These are phyloP conservation scores for Staphylotrichum tortipilum DNA, from an alignment of 495 filamentous ascomycete genomes.

Conservation along the genomic window DNA sequence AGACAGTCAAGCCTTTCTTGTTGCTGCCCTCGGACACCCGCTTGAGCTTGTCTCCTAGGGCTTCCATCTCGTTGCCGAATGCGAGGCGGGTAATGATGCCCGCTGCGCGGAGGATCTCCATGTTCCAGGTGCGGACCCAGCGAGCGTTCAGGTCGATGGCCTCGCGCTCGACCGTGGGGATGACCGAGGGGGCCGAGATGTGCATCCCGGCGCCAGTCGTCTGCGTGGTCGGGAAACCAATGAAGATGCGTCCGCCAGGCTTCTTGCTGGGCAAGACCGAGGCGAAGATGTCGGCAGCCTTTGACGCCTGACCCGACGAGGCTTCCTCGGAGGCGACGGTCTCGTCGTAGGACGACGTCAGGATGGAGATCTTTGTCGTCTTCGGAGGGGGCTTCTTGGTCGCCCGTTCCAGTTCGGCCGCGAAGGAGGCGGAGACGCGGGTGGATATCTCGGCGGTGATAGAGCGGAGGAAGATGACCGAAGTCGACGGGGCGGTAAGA, in stretches of 20 bases:
- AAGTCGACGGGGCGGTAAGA: slow-evolving; percentile 53
- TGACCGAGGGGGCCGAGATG: slow-evolving; percentile 96
- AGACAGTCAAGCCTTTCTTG: slow-evolving; percentile 29
- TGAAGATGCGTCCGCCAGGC: slow-evolving; percentile 77
- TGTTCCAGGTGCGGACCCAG: slow-evolving; percentile 89
- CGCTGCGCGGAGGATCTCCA: slow-evolving; percentile 85
- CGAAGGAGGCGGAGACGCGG: slow-evolving; percentile 55
- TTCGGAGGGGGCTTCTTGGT: slow-evolving; percentile 96
- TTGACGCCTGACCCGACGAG: slow-evolving; percentile 35
- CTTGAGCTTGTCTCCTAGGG: slow-evolving; percentile 52
- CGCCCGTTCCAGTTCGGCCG: slow-evolving; percentile 83
- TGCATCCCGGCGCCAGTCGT: slow-evolving; percentile 91
- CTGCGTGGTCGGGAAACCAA: slow-evolving; percentile 94
- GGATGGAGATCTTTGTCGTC: slow-evolving; percentile 68
- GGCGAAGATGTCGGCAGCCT: slow-evolving; percentile 67
- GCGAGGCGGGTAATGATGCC: slow-evolving; percentile 85
- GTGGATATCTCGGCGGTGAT: slow-evolving; percentile 76
- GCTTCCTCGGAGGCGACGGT: slow-evolving; percentile 52
- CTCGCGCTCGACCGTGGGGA: slow-evolving; percentile 97
- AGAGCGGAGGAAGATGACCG: slow-evolving; percentile 78
- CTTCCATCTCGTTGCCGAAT: slow-evolving; percentile 75
- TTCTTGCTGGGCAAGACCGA: slow-evolving; percentile 83
- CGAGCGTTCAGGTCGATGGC: slow-evolving; percentile 93
- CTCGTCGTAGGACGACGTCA: slow-evolving; percentile 88
- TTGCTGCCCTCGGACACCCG: slow-evolving; percentile 38